Conservation (phyloP, 1,284 basidiomycete species). For the Clitocybe nebularis region DNA sequence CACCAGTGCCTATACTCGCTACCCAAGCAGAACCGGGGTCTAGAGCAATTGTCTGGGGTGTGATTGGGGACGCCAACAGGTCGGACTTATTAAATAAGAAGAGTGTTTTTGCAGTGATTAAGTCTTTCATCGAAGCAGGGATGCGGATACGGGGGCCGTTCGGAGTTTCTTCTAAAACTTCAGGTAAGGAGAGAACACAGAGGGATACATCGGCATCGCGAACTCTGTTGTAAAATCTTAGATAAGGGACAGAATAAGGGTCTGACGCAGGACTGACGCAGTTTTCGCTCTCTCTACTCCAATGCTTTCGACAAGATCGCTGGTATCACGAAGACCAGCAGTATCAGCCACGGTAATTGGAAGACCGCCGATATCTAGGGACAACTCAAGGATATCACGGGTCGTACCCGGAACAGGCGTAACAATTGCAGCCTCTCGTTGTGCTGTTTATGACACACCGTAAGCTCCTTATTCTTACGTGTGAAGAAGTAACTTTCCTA, state of each 20-base stretch:
- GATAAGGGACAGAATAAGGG: slow-evolving; percentile 1
- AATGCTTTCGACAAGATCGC: slow-evolving; percentile 77
- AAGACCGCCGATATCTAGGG: slow-evolving; percentile 82
- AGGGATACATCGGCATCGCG: slow-evolving; percentile 64
- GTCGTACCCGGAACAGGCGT: slow-evolving; percentile 86
- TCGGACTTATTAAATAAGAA: slow-evolving; percentile 78
- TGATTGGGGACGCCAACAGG: slow-evolving; percentile 27
- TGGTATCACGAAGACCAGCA: slow-evolving; percentile 72
- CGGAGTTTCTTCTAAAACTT: slow-evolving; percentile 29
- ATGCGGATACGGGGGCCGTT: slow-evolving; percentile 26
- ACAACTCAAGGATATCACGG: slow-evolving; percentile 78
- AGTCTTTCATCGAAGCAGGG: slow-evolving; percentile 42
- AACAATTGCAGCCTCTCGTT: slow-evolving; percentile 85
- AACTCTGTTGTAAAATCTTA: slow-evolving; percentile 40
- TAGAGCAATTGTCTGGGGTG: slow-evolving; percentile 12
- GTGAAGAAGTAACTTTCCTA: slow-evolving; percentile 46
- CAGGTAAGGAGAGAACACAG: slow-evolving; percentile 72
- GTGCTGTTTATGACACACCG: slow-evolving; percentile 49
- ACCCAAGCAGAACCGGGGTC: slow-evolving; percentile 37
- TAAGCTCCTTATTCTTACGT: no score
- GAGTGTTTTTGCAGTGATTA: slow-evolving; percentile 53
- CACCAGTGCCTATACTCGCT: slow-evolving; percentile 58
- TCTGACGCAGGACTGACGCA: slow-evolving; percentile 41
- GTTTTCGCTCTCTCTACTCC: slow-evolving; percentile 71
- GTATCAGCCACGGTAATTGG: slow-evolving; percentile 82